These are phyloP conservation scores for Fagopyrum homotropicum DNA, from an alignment of 148 eudicot species.

Conservation along the genomic window DNA sequence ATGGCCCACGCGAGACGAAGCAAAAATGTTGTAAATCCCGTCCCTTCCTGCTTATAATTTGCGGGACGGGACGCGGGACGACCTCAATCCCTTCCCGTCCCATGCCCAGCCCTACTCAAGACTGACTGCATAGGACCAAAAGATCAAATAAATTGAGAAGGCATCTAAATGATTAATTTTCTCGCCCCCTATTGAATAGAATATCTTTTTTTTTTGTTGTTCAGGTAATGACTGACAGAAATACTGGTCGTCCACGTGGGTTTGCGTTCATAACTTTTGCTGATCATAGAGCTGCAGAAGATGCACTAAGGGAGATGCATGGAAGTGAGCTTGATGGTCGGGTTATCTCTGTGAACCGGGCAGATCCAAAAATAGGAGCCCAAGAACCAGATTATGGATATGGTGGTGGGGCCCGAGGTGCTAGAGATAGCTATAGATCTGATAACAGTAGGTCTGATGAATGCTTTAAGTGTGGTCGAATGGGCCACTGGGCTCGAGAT, in stretches of 20 bases:
- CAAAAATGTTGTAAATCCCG: too few relatives aligned
- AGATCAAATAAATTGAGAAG: background rate
- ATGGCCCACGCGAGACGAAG: too few relatives aligned
- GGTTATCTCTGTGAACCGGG: constrained; percentile 49
- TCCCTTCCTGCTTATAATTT: too few relatives aligned
- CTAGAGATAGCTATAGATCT: constrained; percentile 29
- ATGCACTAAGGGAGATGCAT: constrained; percentile 50
- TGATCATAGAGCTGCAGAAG: constrained; percentile 43
- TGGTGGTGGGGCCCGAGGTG: constrained; percentile 28
- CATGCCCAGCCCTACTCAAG: background rate
- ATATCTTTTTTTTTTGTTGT: background rate
- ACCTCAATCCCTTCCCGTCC: too few relatives aligned
- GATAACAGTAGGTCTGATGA: constrained; percentile 30
- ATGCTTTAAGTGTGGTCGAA: constrained; percentile 54
- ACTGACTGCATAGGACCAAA: background rate
- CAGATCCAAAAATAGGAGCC: constrained; percentile 38
- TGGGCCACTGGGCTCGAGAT: constrained; percentile 48
- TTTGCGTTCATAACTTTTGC: constrained; percentile 51
- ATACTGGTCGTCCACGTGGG: constrained; percentile 53
- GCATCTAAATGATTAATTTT: too few relatives aligned
- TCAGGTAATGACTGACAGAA: constrained; percentile 49
- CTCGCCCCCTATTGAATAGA: too few relatives aligned
- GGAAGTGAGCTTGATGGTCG: constrained; percentile 44
- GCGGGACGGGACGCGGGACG: too few relatives aligned
- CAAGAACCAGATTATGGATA: constrained; percentile 31